These are phyloP conservation scores for Flaveria bidentis DNA, from an alignment of 129 eudicot species.

Conservation along the genomic window DNA sequence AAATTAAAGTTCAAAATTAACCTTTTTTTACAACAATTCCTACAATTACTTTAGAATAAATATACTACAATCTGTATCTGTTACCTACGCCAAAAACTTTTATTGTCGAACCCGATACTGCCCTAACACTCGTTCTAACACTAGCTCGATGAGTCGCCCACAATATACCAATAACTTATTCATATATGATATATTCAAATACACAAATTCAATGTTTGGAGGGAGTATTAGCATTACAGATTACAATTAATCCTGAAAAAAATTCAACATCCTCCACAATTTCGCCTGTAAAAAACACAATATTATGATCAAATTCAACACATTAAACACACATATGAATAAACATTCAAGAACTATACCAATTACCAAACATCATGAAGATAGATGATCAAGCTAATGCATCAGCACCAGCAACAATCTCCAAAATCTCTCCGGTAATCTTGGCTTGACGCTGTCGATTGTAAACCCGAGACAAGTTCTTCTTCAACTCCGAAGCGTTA, in stretches of 20 bases:
- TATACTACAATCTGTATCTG: no score
- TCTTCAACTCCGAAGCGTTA: conserved; percentile 54
- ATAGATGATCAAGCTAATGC: conserved; percentile 30
- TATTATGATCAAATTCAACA: conserved; percentile 18
- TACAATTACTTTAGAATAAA: no score
- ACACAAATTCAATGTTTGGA: conserved; percentile 30
- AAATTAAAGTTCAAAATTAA: no score
- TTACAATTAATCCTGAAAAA: conserved; percentile 20
- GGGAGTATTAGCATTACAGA: conserved; percentile 28
- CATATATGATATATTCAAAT: conserved; percentile 27
- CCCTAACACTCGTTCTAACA: no score
- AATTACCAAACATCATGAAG: background rate
- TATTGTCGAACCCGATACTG: no score
- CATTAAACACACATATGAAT: conserved; percentile 9
- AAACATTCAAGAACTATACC: conserved; percentile 19
- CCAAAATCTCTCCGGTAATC: conserved; percentile 59
- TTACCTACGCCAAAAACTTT: no score
- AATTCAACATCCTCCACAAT: conserved; percentile 24
- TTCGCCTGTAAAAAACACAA: conserved; percentile 26
- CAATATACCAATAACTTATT: background rate
- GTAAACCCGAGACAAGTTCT: conserved; percentile 40
- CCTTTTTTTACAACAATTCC: no score
- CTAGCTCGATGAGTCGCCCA: no score
- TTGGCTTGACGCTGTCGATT: conserved; percentile 55
- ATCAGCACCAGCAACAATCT: conserved; percentile 58